Evolutionary conservation across 441 rosid genomes (phyloP).

Genomic region (Gossypium laxum): DNA sequence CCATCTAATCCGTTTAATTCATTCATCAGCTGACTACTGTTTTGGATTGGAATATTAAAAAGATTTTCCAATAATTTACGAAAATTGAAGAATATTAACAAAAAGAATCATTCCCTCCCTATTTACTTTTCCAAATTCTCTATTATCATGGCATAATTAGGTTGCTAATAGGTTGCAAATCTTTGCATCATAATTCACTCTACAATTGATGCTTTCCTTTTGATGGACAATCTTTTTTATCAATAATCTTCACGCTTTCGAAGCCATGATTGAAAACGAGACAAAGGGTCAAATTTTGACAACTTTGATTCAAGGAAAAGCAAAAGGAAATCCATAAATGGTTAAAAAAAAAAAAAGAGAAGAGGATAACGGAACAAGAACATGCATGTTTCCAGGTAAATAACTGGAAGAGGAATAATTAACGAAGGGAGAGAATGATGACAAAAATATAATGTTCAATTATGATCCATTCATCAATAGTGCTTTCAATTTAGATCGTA

Average conservation of each 20-base stretch:
- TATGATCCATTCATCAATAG: background rate
- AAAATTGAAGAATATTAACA: no score
- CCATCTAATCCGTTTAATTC: no score
- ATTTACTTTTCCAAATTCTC: background rate
- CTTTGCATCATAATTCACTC: background rate
- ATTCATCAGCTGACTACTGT: no score
- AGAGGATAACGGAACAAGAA: background rate
- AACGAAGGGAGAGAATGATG: background rate
- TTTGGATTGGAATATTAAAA: no score
- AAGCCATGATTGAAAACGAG: background rate
- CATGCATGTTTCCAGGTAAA: conserved; percentile 2
- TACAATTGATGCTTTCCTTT: background rate
- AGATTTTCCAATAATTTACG: no score
- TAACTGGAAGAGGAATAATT: background rate
- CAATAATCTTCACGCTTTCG: background rate
- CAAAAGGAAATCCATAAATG: background rate
- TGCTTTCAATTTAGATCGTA: background rate
- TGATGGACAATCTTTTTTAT: background rate
- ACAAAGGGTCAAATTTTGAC: background rate
- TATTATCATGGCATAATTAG: background rate
- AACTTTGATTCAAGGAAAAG: conserved; percentile 7
- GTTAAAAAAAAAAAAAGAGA: background rate
- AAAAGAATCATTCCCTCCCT: background rate
- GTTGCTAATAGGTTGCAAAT: background rate
- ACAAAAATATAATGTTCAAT: background rate